A percentile compares a stretch with the other conserved stretches of the same genome.
These are phyloP conservation scores for Lachancea dasiensis DNA, from an alignment of 805 yeast species.

Conservation along the genomic window DNA sequence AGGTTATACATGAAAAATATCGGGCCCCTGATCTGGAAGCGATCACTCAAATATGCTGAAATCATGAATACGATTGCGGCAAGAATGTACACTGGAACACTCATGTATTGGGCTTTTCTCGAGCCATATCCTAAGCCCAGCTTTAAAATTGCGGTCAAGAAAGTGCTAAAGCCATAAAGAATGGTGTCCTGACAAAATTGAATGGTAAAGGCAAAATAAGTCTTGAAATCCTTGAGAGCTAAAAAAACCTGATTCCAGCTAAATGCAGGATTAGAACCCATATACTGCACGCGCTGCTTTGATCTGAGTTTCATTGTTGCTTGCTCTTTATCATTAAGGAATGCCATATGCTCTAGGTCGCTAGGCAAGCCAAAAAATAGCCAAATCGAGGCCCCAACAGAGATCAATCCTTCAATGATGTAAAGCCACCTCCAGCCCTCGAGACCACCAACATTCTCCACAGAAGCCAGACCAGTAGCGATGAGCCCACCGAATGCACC, in stretches of 20 bases:
- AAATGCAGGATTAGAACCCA: conserved; percentile 26
- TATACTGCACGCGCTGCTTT: conserved; percentile 24
- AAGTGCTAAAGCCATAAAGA: conserved; percentile 39
- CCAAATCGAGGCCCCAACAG: conserved; percentile 25
- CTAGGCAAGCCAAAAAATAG: conserved; percentile 34
- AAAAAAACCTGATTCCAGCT: conserved; percentile 30
- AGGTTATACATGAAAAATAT: conserved; percentile 25
- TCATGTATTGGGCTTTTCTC: conserved; percentile 35
- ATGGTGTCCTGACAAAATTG: conserved; percentile 42
- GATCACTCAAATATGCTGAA: conserved; percentile 29
- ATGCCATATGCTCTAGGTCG: conserved; percentile 27
- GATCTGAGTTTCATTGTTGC: conserved; percentile 26
- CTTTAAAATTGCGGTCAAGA: conserved; percentile 37
- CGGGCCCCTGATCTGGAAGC: conserved; percentile 29
- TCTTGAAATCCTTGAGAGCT: conserved; percentile 36
- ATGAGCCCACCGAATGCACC: conserved; percentile 43
- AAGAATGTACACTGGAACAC: conserved; percentile 36
- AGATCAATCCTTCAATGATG: conserved; percentile 37
- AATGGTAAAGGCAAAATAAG: conserved; percentile 32
- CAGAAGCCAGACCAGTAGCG: conserved; percentile 34
- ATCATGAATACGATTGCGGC: conserved; percentile 29
- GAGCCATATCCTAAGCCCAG: conserved; percentile 19
- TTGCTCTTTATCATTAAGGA: conserved; percentile 31
- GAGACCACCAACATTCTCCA: conserved; percentile 26
- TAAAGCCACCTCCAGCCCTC: conserved; percentile 38